A percentile compares a stretch with the other conserved stretches of the same genome.
phyloP scores from a whole-genome alignment of 1,284 basidiomycete genomes.

The Leccinum fallax region DNA sequence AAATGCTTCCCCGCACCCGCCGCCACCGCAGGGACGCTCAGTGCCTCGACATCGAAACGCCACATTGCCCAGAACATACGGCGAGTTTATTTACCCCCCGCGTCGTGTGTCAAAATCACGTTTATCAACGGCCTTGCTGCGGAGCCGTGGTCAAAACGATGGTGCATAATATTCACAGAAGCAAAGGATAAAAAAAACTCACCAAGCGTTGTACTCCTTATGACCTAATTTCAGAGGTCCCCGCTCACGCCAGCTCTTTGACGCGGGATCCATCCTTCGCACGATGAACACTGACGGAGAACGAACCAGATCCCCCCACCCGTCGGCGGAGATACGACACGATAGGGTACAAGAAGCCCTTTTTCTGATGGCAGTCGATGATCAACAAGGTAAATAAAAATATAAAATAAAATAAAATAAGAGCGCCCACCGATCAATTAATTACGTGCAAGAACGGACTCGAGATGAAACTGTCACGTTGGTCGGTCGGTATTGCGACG shows the following conservation, averaged over 20 bases:
- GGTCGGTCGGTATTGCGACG: background rate
- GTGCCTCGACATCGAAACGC: conserved; percentile 6
- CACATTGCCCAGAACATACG: conserved; percentile 15
- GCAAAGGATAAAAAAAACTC: background rate
- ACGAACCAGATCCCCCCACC: conserved; percentile 13
- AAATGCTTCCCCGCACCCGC: conserved; percentile 28
- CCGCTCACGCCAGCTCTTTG: too few relatives aligned
- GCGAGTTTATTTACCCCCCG: conserved; percentile 5
- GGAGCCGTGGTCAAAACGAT: background rate
- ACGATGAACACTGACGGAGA: background rate
- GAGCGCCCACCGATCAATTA: conserved; percentile 8
- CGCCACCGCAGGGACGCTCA: conserved; percentile 27
- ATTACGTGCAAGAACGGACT: background rate
- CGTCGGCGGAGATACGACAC: conserved; percentile 24
- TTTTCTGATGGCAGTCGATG: background rate
- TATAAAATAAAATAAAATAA: background rate
- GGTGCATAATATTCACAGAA: background rate
- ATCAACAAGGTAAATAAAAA: conserved; percentile 6
- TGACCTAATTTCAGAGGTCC: background rate
- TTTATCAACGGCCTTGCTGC: conserved; percentile 7
- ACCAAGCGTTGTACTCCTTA: background rate
- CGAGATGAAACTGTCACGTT: background rate
- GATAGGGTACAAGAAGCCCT: conserved; percentile 4
- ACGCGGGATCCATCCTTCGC: background rate
- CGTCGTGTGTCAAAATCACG: conserved; percentile 14